These are phyloP conservation scores for Globisporangium polare DNA, from an alignment of 352 stramenopile genomes.

Conservation along the genomic window DNA sequence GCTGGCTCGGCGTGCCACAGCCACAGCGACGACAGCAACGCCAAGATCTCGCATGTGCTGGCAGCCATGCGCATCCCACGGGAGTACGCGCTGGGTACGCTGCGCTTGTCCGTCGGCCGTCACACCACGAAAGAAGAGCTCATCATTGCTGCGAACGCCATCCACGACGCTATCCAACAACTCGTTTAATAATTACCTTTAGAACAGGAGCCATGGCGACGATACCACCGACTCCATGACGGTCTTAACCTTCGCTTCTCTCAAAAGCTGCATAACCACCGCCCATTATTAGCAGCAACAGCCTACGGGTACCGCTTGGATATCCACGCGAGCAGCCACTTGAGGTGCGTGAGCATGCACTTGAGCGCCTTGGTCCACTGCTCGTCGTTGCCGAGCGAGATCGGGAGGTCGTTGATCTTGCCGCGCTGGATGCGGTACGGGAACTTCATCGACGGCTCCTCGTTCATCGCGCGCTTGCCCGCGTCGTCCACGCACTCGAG, in stretches of 20 bases:
- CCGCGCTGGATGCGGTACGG: conserved; percentile 89
- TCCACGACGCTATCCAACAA: conserved; percentile 53
- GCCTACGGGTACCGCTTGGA: conserved; percentile 72
- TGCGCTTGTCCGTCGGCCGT: conserved; percentile 93
- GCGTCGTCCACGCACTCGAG: conserved; percentile 88
- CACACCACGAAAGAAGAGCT: conserved; percentile 89
- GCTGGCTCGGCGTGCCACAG: conserved; percentile 94
- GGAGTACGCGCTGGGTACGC: conserved; percentile 89
- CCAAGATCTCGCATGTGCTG: conserved; percentile 89
- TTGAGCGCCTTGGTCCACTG: conserved; percentile 92
- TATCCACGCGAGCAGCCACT: conserved; percentile 92
- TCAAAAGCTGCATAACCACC: neutral
- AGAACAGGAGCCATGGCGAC: neutral
- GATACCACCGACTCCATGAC: neutral
- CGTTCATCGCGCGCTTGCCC: conserved; percentile 78
- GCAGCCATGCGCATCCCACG: conserved; percentile 89
- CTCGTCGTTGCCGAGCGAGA: conserved; percentile 86
- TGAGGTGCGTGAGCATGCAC: conserved; percentile 90
- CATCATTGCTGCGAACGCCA: conserved; percentile 75
- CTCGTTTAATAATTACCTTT: conserved; percentile 18
- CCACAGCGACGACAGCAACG: conserved; percentile 41
- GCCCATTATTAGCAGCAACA: neutral
- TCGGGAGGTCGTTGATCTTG: conserved; percentile 88
- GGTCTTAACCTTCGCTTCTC: neutral
- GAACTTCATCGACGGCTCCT: conserved; percentile 87